Evolutionary conservation across 2,329 filamentous ascomycete species (phyloP).

Genomic region (Penicillium hordei): DNA sequence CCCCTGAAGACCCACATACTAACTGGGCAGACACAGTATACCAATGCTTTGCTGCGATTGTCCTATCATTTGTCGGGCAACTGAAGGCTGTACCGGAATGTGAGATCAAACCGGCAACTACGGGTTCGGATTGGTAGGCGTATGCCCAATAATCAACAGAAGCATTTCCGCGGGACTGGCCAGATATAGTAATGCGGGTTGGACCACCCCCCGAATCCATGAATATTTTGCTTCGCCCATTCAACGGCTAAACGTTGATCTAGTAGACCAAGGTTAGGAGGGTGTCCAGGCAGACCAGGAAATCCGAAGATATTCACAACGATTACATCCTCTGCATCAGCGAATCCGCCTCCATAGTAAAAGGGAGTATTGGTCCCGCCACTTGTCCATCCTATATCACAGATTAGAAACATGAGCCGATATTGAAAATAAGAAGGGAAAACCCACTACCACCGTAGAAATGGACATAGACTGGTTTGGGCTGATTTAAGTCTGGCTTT

Average conservation of each 20-base stretch:
- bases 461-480: constrained; percentile 42
- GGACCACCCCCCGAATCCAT: constrained; percentile 54
- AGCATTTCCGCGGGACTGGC: constrained; percentile 45
- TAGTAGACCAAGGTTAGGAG: constrained; percentile 51
- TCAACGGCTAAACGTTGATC: constrained; percentile 55
- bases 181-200: constrained; percentile 48
- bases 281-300: constrained; percentile 30
- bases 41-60: constrained; percentile 44
- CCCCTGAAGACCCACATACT: constrained; percentile 35
- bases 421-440: neutral
- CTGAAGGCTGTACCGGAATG: constrained; percentile 43
- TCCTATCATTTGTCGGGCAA: constrained; percentile 43
- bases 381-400: constrained; percentile 34
- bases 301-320: constrained; percentile 48
- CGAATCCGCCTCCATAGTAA: constrained; percentile 38
- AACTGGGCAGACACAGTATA: constrained; percentile 42
- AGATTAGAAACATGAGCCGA: neutral
- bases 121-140: constrained; percentile 36
- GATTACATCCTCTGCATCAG: constrained; percentile 39
- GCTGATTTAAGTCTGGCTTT: constrained; percentile 15
- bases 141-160: constrained; percentile 34
- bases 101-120: constrained; percentile 39
- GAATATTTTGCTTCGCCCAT: constrained; percentile 54
- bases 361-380: constrained; percentile 39
- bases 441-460: constrained; percentile 38